phyloP scores from a whole-genome alignment of 164 flowering plant species.

The Piper longum region DNA sequence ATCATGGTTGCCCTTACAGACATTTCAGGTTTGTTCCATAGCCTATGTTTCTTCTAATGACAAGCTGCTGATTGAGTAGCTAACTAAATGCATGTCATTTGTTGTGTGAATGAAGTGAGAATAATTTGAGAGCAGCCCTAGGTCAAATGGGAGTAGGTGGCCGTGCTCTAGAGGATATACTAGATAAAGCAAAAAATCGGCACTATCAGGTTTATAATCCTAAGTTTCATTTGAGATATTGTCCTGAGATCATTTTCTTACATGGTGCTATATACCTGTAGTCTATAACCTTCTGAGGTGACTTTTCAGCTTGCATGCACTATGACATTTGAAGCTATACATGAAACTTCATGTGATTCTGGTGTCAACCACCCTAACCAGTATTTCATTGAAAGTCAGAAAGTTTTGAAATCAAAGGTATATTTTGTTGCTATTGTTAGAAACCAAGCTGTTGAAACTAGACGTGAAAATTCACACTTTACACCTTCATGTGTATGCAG shows the following conservation, averaged over 20 bases:
- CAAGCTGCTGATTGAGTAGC: not conserved
- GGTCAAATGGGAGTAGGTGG: slow-evolving; percentile 58
- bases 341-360: slow-evolving; percentile 59
- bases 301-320: slow-evolving; percentile 83
- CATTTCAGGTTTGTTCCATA: slow-evolving; percentile 16
- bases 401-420: slow-evolving; percentile 49
- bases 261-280: not conserved
- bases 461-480: no score
- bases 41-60: not conserved
- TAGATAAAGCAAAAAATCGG: slow-evolving; percentile 67
- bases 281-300: not conserved
- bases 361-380: slow-evolving; percentile 98
- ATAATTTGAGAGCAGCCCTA: slow-evolving; percentile 80
- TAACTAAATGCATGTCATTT: not conserved
- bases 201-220: slow-evolving; percentile 69
- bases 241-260: not conserved
- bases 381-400: slow-evolving; percentile 80
- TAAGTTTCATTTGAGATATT: slow-evolving; percentile 37
- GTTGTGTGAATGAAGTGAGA: slow-evolving; percentile 38
- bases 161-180: slow-evolving; percentile 48
- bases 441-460: not conserved
- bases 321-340: slow-evolving; percentile 80
- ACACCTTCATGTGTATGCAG: no score
- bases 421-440: not conserved
- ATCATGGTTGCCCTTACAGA: slow-evolving; percentile 97